Evolutionary conservation across 2,329 filamentous ascomycete species (phyloP), one percentile per base, ranked within the genome.

Genomic region (Fusarium piperis): DNA sequence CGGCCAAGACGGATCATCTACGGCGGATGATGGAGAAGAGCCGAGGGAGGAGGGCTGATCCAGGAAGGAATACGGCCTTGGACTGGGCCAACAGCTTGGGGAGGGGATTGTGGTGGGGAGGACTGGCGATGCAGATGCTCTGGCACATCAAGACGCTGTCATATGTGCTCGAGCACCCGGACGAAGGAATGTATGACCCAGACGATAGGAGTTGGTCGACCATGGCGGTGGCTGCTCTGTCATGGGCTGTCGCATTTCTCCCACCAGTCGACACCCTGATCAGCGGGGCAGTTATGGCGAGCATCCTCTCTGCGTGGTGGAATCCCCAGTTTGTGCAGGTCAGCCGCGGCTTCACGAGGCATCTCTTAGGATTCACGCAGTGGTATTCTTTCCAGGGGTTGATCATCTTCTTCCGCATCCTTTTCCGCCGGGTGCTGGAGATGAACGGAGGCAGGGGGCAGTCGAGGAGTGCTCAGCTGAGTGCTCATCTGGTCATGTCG

Each of bases 1-100:
- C 91, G 33, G 94, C 94, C 30, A 93, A 94, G 81, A 92, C 93
- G n/a, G 94, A 97, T 74, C 89, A 94, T 70, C 81, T 97, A 33
- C 87, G 92, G 57, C 88, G 92, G 68, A 90, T 94, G 85, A 90
- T 97, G 83, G 90, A 94, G 51, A 89, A 88, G 73, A 91, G 86
- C 53, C 83, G 84, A 79, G 82, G 76, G 73, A 79, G 70, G 75
- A 79, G 73, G 51, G 62, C 70, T 5, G 62, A 62, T 1, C 73
- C 74, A 16, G 75, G 74, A 20, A 74, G 67, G 12, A 75, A 78
- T 23, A 83, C 84, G 1, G 64, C 77, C 16, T 73, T 88, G 20
- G 85, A 88, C 66, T 72, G 81, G 57, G 72, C 85, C 71, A 80
- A 86, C 71, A 65, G 68, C 56, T 61, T 84, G 59, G 85, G 85